phyloP scores from a whole-genome alignment of 371 early-diverging fungal species.

The Mucor piriformis region DNA sequence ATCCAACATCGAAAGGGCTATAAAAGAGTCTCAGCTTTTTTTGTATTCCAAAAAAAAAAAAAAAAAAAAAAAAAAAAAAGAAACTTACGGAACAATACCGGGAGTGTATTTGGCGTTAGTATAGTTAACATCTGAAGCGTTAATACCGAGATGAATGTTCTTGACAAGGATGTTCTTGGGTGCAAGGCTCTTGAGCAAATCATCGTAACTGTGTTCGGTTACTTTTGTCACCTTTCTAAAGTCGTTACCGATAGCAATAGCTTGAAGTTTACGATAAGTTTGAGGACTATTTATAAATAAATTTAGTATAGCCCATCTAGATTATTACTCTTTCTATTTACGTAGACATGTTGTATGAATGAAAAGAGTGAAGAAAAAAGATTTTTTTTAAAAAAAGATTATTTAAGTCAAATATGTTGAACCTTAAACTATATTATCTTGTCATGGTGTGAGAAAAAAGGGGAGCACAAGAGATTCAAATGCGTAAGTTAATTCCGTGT shows the following conservation, averaged over 20 bases:
- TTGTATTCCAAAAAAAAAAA: no score
- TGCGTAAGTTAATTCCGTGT: no score
- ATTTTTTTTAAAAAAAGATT: no score
- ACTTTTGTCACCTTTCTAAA: slow-evolving; percentile 40
- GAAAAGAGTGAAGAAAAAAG: no score
- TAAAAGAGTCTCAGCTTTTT: background rate
- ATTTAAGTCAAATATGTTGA: no score
- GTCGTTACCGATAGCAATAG: slow-evolving; percentile 41
- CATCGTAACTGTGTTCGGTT: slow-evolving; percentile 29
- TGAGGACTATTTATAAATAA: slow-evolving; percentile 14
- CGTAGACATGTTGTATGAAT: background rate
- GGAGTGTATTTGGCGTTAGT: slow-evolving; percentile 64
- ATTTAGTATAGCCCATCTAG: background rate
- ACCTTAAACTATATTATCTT: no score
- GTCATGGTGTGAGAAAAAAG: no score
- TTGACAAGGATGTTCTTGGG: slow-evolving; percentile 49
- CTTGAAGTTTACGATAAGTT: slow-evolving; percentile 45
- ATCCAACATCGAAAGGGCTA: slow-evolving; percentile 67
- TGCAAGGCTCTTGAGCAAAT: slow-evolving; percentile 29
- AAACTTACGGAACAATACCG: slow-evolving; percentile 55
- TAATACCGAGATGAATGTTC: slow-evolving; percentile 57
- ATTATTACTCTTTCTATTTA: background rate
- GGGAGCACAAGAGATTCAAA: no score
- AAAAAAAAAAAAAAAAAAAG: no score
- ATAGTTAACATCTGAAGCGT: slow-evolving; percentile 64